Conservation (phyloP, 768 basidiomycete genomes). For the Suillus americanus region DNA sequence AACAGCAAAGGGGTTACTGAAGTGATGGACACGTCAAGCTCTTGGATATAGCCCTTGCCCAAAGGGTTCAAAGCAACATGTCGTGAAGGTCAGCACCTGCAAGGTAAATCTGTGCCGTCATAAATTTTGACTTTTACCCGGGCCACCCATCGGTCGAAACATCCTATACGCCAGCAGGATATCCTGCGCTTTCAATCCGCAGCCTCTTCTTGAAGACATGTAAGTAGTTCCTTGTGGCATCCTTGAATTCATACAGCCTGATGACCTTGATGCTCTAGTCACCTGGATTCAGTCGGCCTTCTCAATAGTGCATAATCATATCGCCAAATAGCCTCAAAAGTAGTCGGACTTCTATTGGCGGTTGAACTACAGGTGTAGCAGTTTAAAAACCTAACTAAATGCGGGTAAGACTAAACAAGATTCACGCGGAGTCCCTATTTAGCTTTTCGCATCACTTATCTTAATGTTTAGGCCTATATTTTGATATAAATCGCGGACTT, state of each 20-base stretch:
- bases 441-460: not conserved
- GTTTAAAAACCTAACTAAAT: too few species aligned
- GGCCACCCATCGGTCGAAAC: not conserved
- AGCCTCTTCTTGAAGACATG: not conserved
- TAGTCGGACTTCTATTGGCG: too few species aligned
- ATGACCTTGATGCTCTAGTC: not conserved
- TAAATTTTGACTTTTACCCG: not conserved
- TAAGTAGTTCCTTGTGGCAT: not conserved
- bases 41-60: not conserved
- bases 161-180: not conserved
- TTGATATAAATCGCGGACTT: slow-evolving; percentile 1
- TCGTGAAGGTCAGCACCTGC: not conserved
- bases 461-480: not conserved
- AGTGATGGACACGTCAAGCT: slow-evolving; percentile 3
- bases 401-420: too few species aligned
- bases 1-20: not conserved
- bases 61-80: not conserved
- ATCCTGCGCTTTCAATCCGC: not conserved
- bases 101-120: not conserved
- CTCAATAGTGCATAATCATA: not conserved
- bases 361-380: too few species aligned
- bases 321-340: not conserved
- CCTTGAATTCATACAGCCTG: not conserved
- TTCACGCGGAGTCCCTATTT: not conserved
- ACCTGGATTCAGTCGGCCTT: not conserved